These are phyloP conservation scores for Hemileccinum rubropunctum DNA, from an alignment of 768 basidiomycete genomes.

Conservation along the genomic window DNA sequence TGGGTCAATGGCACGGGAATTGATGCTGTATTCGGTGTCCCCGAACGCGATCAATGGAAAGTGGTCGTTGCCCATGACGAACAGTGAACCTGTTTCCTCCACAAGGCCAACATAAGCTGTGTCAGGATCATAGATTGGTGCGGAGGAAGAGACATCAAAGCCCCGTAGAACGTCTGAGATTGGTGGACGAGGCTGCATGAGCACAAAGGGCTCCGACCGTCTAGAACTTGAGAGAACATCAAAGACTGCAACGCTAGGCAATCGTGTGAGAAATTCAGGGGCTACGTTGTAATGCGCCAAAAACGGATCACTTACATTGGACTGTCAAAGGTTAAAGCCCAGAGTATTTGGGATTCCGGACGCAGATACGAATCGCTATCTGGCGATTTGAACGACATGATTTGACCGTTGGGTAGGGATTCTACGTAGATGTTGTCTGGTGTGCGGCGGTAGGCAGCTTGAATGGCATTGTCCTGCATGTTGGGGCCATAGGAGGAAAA, in stretches of 20 bases:
- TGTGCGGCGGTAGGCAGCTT: constrained; percentile 70
- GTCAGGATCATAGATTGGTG: constrained; percentile 44
- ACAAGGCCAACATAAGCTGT: constrained; percentile 83
- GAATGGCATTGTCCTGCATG: constrained; percentile 73
- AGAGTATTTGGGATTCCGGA: constrained; percentile 44
- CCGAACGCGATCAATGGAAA: constrained; percentile 83
- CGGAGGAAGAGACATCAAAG: constrained; percentile 32
- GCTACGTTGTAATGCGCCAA: neutral
- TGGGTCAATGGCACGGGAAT: constrained; percentile 35
- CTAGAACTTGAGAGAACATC: constrained; percentile 57
- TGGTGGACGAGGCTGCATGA: constrained; percentile 82
- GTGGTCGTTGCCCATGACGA: constrained; percentile 77
- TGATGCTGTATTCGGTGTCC: constrained; percentile 37
- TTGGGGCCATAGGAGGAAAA: constrained; percentile 95
- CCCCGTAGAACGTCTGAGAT: constrained; percentile 68
- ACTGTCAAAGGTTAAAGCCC: constrained; percentile 56
- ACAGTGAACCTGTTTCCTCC: constrained; percentile 68
- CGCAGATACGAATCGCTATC: constrained; percentile 26
- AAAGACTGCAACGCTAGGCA: constrained; percentile 73
- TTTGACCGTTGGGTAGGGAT: constrained; percentile 71
- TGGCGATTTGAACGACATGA: constrained; percentile 66
- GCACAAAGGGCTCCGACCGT: constrained; percentile 66
- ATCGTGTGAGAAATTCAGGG: constrained; percentile 6
- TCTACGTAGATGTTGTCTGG: constrained; percentile 82
- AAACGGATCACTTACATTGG: constrained; percentile 57